Conservation (phyloP, 2,329 filamentous ascomycete species). For the Tolypocladium ophioglossoides region DNA sequence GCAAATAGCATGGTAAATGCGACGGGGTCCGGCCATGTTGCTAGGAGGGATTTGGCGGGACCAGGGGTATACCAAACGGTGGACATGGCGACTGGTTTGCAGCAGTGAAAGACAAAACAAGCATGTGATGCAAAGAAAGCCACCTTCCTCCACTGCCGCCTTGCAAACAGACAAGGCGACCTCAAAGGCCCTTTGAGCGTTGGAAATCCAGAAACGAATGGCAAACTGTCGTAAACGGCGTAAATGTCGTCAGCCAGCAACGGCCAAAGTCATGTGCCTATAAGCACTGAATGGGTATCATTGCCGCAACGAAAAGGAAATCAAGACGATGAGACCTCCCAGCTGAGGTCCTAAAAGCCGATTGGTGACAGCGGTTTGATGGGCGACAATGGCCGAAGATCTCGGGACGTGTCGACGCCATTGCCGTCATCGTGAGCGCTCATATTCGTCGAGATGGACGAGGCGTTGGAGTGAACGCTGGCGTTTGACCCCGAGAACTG, state of each 20-base stretch:
- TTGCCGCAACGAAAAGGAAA: conserved; percentile 3
- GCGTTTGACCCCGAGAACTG: conserved; percentile 30
- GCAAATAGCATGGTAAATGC: not conserved
- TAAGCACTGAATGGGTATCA: conserved; percentile 3
- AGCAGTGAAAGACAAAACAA: not conserved
- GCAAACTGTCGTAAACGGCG: not conserved
- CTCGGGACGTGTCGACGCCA: conserved; percentile 17
- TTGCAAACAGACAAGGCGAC: not conserved
- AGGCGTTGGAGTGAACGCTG: conserved; percentile 30
- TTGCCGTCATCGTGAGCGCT: conserved; percentile 31
- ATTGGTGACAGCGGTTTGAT: conserved; percentile 57
- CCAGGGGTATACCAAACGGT: conserved; percentile 16
- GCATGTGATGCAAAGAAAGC: not conserved
- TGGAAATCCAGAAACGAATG: not conserved
- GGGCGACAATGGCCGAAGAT: conserved; percentile 49
- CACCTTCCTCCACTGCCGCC: not conserved
- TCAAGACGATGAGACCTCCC: not conserved
- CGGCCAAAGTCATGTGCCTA: conserved; percentile 1
- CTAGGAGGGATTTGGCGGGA: not conserved
- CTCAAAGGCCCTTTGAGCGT: not conserved
- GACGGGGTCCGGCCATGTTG: not conserved
- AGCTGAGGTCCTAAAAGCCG: conserved; percentile 32
- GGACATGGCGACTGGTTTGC: not conserved
- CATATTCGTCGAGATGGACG: conserved; percentile 33
- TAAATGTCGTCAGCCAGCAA: not conserved